Percentiles rank a stretch among this genome's conserved stretches.
phyloP scores from a whole-genome alignment of 371 early-diverging fungal species.

The Rhizopus delemar region DNA sequence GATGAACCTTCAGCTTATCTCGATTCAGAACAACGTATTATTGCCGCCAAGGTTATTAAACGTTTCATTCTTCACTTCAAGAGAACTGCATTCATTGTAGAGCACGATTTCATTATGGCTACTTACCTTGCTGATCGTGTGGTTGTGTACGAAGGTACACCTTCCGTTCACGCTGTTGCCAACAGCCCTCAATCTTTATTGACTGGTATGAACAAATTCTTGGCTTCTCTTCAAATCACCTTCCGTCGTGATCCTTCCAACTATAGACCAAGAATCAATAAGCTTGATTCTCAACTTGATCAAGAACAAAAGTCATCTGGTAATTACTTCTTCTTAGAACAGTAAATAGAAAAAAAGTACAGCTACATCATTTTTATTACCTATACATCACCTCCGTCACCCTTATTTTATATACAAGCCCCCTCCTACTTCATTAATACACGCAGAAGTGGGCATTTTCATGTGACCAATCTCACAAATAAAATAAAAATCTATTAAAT shows the following conservation, averaged over 20 bases:
- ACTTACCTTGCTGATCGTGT: constrained; percentile 99
- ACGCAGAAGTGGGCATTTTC: background rate
- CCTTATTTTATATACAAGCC: background rate
- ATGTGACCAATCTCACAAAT: constrained; percentile 1
- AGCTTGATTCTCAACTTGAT: constrained; percentile 95
- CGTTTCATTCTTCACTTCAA: constrained; percentile 96
- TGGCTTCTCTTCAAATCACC: constrained; percentile 94
- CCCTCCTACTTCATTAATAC: background rate
- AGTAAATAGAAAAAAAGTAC: constrained; percentile 32
- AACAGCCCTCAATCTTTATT: constrained; percentile 88
- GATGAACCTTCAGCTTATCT: constrained; percentile 99
- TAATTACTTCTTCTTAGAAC: constrained; percentile 93
- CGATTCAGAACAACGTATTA: constrained; percentile 99
- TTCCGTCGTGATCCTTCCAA: constrained; percentile 99
- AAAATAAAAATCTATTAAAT: background rate
- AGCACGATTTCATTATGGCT: constrained; percentile 99
- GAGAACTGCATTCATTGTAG: constrained; percentile 99
- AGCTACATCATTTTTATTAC: background rate
- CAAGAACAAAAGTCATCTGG: constrained; percentile 96
- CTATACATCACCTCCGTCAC: background rate
- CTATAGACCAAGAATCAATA: constrained; percentile 99
- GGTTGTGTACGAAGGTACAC: constrained; percentile 96
- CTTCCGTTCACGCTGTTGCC: constrained; percentile 89
- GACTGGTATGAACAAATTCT: constrained; percentile 98
- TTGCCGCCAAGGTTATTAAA: constrained; percentile 99